phyloP scores from a whole-genome alignment of 441 rosid genomes.

The Euphorbia celastroides region DNA sequence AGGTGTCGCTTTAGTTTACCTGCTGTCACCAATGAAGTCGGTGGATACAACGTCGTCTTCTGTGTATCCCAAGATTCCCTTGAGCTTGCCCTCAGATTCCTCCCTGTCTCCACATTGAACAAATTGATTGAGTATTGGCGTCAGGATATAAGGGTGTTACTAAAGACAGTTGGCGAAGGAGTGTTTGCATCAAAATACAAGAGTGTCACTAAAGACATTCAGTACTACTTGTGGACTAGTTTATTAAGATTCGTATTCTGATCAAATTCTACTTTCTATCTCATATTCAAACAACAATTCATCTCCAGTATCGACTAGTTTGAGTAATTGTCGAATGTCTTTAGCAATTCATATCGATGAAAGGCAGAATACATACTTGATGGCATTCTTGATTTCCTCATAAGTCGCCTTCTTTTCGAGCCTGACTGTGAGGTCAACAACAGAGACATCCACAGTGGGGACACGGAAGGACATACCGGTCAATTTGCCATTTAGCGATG shows the following conservation, averaged over 20 bases:
- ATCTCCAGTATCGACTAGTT: too few species aligned
- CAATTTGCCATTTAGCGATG: constrained; percentile 62
- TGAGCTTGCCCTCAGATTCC: constrained; percentile 11
- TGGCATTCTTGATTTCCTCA: constrained; percentile 44
- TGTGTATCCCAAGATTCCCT: constrained; percentile 11
- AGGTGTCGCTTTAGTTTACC: not conserved
- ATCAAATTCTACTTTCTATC: too few species aligned
- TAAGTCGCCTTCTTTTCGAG: constrained; percentile 62
- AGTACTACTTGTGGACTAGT: too few species aligned
- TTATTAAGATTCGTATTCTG: too few species aligned
- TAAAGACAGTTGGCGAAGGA: too few species aligned
- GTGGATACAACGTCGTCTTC: constrained; percentile 8
- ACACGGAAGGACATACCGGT: constrained; percentile 94
- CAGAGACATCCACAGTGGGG: constrained; percentile 81
- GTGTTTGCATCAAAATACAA: too few species aligned
- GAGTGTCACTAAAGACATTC: too few species aligned
- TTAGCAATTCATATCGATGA: too few species aligned
- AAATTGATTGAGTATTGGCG: not conserved
- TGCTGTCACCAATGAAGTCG: constrained; percentile 8
- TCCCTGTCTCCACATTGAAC: constrained; percentile 4
- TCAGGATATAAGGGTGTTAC: too few species aligned
- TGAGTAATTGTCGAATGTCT: too few species aligned
- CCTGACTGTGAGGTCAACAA: constrained; percentile 78
- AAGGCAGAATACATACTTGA: not conserved
- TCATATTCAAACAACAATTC: too few species aligned